phyloP scores from a whole-genome alignment of 2,329 filamentous ascomycete genomes.

The Penicillium sp. region DNA sequence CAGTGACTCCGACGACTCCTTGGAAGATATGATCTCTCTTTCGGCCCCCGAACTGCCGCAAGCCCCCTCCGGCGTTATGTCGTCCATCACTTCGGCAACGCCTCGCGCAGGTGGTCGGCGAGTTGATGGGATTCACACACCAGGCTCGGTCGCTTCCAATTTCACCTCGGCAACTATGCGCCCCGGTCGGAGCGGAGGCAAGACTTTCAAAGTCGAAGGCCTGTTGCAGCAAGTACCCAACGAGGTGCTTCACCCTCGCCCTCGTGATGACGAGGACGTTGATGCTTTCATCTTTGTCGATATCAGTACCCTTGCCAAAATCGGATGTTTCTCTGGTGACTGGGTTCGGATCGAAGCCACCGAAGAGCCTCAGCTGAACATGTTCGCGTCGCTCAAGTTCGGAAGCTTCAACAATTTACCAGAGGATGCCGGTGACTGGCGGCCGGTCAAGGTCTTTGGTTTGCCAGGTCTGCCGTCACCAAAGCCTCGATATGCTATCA shows the following conservation, averaged over 20 bases:
- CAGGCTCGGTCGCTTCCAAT: constrained; percentile 84
- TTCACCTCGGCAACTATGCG: constrained; percentile 82
- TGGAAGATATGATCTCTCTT: constrained; percentile 91
- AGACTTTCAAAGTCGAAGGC: constrained; percentile 80
- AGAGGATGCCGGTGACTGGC: constrained; percentile 68
- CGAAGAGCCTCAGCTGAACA: constrained; percentile 60
- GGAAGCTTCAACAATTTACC: constrained; percentile 44
- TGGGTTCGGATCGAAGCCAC: constrained; percentile 85
- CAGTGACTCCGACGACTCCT: constrained; percentile 85
- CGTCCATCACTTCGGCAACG: constrained; percentile 75
- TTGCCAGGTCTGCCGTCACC: constrained; percentile 64
- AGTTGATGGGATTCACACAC: constrained; percentile 73
- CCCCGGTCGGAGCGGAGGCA: constrained; percentile 68
- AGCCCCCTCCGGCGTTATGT: constrained; percentile 75
- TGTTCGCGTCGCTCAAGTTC: constrained; percentile 66
- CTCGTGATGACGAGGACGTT: constrained; percentile 79
- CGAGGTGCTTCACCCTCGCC: constrained; percentile 81
- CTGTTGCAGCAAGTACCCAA: constrained; percentile 70
- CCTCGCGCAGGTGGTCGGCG: constrained; percentile 71
- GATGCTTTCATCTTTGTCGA: constrained; percentile 87
- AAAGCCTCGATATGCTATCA: constrained; percentile 57
- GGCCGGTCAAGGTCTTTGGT: constrained; percentile 84
- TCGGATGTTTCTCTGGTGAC: constrained; percentile 96
- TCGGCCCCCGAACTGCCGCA: constrained; percentile 74
- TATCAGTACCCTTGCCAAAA: constrained; percentile 76